Base-by-base conservation (phyloP, 805 yeast species). In the Kodamaea kaohsiungensis region DNA sequence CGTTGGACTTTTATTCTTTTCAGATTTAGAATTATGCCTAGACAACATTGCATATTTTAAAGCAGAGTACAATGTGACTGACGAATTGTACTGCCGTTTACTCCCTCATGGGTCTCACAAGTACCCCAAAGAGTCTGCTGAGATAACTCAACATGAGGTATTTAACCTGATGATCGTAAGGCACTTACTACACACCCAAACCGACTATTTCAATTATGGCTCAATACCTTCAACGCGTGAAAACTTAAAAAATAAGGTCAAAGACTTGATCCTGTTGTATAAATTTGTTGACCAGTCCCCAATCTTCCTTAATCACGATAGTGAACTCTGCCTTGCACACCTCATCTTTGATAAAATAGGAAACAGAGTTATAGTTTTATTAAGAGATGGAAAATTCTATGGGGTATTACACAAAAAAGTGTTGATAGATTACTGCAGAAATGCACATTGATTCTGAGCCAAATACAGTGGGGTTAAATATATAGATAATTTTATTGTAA, bases 341-440 rank as follows among this genome's bases (percentile, higher is more conserved):
- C 67, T 76, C 62, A 68, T 83, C 18, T 83, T 83, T 62, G 77
- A 80, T 45, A 76, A 79, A 58, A 66, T 83, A 35, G 87, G 87
- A 0, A 76, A 73, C 38, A 63, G 86, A 43, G 80, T 81, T 1
- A 75, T 81, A 52, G 77, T 81, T 1, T 63, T 77, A 22, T 58
- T 72, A 12, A 72, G 72, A 49, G 71, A 77, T 30, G 86, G 85
- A 10, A 64, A 68, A 51, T 82, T 74, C 61, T 72, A 73, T 53
- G 86, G 86, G 1, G 71, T 82, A 3, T 64, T 83, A 54, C 85
- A 83, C 60, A 80, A 80, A 64, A 82, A 83, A 64, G 72, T 73
- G 43, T 75, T 80, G 57, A 78, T 83, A 52, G 84, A 80, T 53
- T 79, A 62, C 57, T 63, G 70, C 52, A 48, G 51, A 30, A 48